Evolutionary conservation across 768 basidiomycete species (phyloP), one percentile per base, ranked within the genome.

Genomic region (Termitomyces sp.): DNA sequence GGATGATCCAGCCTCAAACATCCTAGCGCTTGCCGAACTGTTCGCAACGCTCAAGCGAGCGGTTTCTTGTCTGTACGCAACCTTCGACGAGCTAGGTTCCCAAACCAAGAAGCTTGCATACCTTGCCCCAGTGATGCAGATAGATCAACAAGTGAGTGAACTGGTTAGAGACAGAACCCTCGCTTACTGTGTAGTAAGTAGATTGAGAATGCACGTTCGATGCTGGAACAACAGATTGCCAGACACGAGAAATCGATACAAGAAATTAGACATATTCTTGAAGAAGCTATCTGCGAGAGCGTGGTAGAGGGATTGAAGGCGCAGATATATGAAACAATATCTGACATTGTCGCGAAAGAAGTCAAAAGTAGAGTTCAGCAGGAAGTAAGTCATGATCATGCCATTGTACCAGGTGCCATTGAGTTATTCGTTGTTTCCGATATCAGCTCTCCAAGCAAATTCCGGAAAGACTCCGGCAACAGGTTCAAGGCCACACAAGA

Each of bases 21-120:
- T 81, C 5, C 40, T 74, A 3, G 76, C 74, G 4, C 69, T 82
- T 30, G 76, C 76, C 8, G 75, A 79, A n/a, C 62, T 83, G 14
- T 73, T 83, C 20, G 62, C 69, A 10, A 72, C 76, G 22, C 79
- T 84, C 75, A 80, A 79, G 56, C 64, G 68, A 18, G 77, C 80
- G 5, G 63, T 84, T 5, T 57, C 62, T 1, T 65, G 69, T 0
- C 70, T 85, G 54, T 71, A 76, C 2, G 63, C 65, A 13, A 77
- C 79, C 1, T 78, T 84, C 62, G 79, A 79, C 39, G 68, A 64
- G 1, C 69, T 86, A 5, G 79, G 73, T 6, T 67, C 68, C n/a
- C 82, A 84, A 58, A 76, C 78, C 0, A 72, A 74, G 45, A 73
- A 70, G 39, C 69, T 84, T 46, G 74, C 78, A 1, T 68, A 72